phyloP scores from a whole-genome alignment of 1,284 basidiomycete genomes.

The Cutaneotrichosporon arboriforme region DNA sequence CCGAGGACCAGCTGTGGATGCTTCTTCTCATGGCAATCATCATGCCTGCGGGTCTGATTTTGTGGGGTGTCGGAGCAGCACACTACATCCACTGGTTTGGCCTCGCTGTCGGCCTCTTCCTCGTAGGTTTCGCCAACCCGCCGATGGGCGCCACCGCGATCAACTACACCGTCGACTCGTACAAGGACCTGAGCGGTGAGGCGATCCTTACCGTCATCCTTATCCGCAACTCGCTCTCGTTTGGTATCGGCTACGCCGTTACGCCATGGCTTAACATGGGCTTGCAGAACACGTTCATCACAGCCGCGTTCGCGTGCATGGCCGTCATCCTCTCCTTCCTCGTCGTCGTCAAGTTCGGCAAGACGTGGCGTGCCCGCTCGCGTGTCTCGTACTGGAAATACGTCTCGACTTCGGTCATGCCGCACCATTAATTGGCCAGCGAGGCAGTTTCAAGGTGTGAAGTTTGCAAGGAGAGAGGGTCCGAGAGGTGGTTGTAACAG shows the following conservation, averaged over 20 bases:
- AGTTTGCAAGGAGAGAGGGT: too few relatives aligned
- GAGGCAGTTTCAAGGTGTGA: too few relatives aligned
- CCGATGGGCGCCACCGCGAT: slow-evolving; percentile 20
- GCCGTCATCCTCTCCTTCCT: slow-evolving; percentile 16
- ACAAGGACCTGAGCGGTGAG: slow-evolving; percentile 25
- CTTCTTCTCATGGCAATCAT: slow-evolving; percentile 18
- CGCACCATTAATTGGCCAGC: neutral
- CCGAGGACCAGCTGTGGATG: slow-evolving; percentile 28
- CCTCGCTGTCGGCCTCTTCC: slow-evolving; percentile 18
- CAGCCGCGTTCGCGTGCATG: slow-evolving; percentile 18
- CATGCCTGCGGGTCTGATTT: slow-evolving; percentile 23
- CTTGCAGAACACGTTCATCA: slow-evolving; percentile 19
- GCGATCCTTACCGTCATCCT: slow-evolving; percentile 23
- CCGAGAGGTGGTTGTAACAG: too few relatives aligned
- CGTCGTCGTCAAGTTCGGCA: slow-evolving; percentile 17
- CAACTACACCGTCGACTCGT: slow-evolving; percentile 27
- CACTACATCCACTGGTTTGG: slow-evolving; percentile 26
- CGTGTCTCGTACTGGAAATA: slow-evolving; percentile 18
- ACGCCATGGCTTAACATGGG: slow-evolving; percentile 22
- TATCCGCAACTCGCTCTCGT: slow-evolving; percentile 15
- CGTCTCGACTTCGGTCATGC: slow-evolving; percentile 14
- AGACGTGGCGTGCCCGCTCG: slow-evolving; percentile 12
- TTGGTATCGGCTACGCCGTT: slow-evolving; percentile 20
- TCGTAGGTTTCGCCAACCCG: slow-evolving; percentile 18
- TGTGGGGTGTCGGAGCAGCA: slow-evolving; percentile 28